Evolutionary conservation across 768 basidiomycete genomes (phyloP), one percentile per base, ranked within the genome.

Genomic region (Leccinum subgranulosum): DNA sequence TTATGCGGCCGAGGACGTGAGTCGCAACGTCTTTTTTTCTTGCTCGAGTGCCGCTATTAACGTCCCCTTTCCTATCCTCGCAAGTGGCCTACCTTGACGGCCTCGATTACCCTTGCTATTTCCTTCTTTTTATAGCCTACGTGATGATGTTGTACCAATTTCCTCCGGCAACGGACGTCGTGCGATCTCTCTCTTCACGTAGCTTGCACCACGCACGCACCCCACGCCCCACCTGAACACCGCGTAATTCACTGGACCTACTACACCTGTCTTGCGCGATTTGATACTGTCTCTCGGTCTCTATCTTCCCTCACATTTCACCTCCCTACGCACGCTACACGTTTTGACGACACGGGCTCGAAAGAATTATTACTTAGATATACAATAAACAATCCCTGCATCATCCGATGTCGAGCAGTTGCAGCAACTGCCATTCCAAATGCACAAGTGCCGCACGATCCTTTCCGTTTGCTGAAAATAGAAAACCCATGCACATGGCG

Each of bases 81-180:
- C 60, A 45, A 28, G 53, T 27, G 58, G 36, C 27, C 51, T 49
- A 17, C 48, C 45, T 46, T 28, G 9, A 46, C 34, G 11, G 8
- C 34, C 36, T 36, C 8, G 36, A 34, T 36, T 36, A 39, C 36
- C 36, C 36, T 39, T 39, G 3, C 39, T 15, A 7, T 49, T 34
- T 34, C 19, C 39, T 36, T 25, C 3, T 46, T 34, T 31, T 45
- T 46, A 36, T 36, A 17, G 34, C 34, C 34, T 36, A 17, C 7
- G 34, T 36, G 34, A 36, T 21, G 14, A 47, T 56, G 52, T 56
- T 61, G 61, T 66, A 64, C 47, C 56, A 59, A 17, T 36, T 27
- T 43, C 45, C 17, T 31, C 23, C 15, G 45, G 27, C 9, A 11
- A 55, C 31, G 43, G 45, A 36, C 46, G 2, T 28, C 59, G 53